Percentiles rank a stretch among this genome's conserved stretches.
These are phyloP conservation scores for Debaryomyces fabryi DNA, from an alignment of 1,139 yeast genomes.

Conservation along the genomic window DNA sequence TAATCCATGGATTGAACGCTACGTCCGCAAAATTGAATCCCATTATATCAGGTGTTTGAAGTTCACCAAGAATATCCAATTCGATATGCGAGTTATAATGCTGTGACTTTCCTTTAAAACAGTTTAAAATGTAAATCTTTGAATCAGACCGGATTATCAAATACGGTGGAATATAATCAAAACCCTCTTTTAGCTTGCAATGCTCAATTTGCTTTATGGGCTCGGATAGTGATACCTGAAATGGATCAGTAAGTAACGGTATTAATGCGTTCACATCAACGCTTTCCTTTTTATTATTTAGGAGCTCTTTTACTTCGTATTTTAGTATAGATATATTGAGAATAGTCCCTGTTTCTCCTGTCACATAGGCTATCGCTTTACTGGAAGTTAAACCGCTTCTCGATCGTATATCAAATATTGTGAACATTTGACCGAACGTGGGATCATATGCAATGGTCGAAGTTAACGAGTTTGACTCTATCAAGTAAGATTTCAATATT, in stretches of 20 bases:
- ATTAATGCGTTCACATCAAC: conserved; percentile 3
- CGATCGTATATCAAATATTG: conserved; percentile 23
- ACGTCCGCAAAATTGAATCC: conserved; percentile 49
- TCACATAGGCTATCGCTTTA: conserved; percentile 34
- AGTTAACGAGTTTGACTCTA: conserved; percentile 27
- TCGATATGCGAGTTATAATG: conserved; percentile 12
- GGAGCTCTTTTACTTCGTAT: conserved; percentile 12
- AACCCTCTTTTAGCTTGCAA: conserved; percentile 17
- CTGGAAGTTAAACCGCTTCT: conserved; percentile 13
- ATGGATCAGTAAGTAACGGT: conserved; percentile 23
- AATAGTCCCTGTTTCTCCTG: conserved; percentile 34
- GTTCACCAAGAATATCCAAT: conserved; percentile 27
- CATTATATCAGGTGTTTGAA: conserved; percentile 22
- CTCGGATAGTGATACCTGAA: conserved; percentile 30
- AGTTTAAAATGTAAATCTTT: conserved; percentile 29
- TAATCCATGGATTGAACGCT: conserved; percentile 44
- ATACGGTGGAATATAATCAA: conserved; percentile 22
- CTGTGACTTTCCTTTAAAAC: conserved; percentile 12
- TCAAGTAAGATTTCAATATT: conserved; percentile 25
- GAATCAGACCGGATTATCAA: conserved; percentile 21
- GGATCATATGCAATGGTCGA: conserved; percentile 44
- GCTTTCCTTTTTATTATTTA: conserved; percentile 7
- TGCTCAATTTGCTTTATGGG: conserved; percentile 45
- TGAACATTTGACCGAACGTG: conserved; percentile 28
- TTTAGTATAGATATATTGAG: conserved; percentile 29